Conservation (phyloP, 2,329 filamentous ascomycete genomes). For the Calycina herbarum region DNA sequence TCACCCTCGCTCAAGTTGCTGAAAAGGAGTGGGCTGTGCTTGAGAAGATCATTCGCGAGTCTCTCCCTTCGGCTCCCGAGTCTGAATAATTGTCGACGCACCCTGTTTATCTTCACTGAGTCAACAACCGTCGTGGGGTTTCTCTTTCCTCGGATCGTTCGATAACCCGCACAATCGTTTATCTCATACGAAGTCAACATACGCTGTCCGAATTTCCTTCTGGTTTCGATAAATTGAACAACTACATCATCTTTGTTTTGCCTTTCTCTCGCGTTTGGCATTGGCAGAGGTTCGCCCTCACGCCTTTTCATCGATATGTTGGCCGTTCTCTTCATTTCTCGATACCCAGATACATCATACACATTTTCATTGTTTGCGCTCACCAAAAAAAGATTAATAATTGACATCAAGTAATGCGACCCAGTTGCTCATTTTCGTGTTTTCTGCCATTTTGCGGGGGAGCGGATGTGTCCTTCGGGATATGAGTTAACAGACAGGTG, state of each 20-base stretch:
- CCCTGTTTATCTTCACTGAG: neutral
- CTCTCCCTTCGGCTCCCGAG: slow-evolving; percentile 23
- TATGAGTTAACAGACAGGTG: neutral
- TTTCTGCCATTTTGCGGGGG: slow-evolving; percentile 1
- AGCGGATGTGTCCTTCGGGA: neutral
- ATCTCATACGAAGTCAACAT: slow-evolving; percentile 1
- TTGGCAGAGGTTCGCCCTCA: neutral
- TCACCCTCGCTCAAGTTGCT: slow-evolving; percentile 50
- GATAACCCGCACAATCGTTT: neutral
- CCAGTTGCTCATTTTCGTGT: slow-evolving; percentile 4
- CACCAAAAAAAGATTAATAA: slow-evolving; percentile 1
- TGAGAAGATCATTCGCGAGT: slow-evolving; percentile 46
- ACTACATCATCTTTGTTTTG: slow-evolving; percentile 1
- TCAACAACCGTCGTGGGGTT: neutral
- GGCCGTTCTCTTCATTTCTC: neutral
- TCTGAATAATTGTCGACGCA: neutral
- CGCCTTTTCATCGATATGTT: neutral
- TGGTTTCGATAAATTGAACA: neutral
- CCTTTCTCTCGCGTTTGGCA: neutral
- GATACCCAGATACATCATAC: neutral
- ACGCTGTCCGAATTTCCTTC: slow-evolving; percentile 1
- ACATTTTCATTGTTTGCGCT: neutral
- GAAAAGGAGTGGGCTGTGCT: slow-evolving; percentile 50
- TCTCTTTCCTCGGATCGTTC: slow-evolving; percentile 1
- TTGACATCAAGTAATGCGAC: neutral